Percentiles rank a stretch among this genome's conserved stretches.
These are phyloP conservation scores for Debaryomyces castellii DNA, from an alignment of 805 yeast genomes.

Conservation along the genomic window DNA sequence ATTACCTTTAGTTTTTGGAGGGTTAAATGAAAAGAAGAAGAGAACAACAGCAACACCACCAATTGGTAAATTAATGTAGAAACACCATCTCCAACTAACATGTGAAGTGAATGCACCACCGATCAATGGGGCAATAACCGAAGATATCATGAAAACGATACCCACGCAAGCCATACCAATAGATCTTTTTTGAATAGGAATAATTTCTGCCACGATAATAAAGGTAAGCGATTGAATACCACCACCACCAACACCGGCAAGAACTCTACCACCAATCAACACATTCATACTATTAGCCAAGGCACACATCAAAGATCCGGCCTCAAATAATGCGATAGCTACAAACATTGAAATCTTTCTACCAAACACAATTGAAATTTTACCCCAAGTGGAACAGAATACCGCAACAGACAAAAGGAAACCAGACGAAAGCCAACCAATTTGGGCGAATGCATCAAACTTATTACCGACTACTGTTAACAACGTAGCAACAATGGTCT, in stretches of 20 bases:
- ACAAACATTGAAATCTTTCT: slow-evolving; percentile 24
- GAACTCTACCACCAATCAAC: slow-evolving; percentile 41
- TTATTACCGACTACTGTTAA: slow-evolving; percentile 36
- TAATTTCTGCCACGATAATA: slow-evolving; percentile 30
- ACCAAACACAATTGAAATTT: slow-evolving; percentile 30
- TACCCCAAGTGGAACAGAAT: slow-evolving; percentile 37
- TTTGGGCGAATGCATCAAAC: slow-evolving; percentile 29
- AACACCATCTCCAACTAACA: slow-evolving; percentile 73
- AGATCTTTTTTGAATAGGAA: slow-evolving; percentile 34
- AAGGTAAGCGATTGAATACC: slow-evolving; percentile 30
- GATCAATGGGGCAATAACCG: slow-evolving; percentile 60
- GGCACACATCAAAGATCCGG: slow-evolving; percentile 40
- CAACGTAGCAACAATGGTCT: slow-evolving; percentile 37
- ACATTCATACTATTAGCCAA: slow-evolving; percentile 34
- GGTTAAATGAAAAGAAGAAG: slow-evolving; percentile 41
- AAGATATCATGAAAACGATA: slow-evolving; percentile 44
- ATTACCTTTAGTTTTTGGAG: slow-evolving; percentile 44
- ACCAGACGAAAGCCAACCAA: slow-evolving; percentile 41
- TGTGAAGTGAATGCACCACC: slow-evolving; percentile 40
- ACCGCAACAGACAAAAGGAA: slow-evolving; percentile 35
- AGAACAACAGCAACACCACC: slow-evolving; percentile 50
- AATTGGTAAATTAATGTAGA: slow-evolving; percentile 64
- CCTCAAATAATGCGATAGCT: slow-evolving; percentile 27
- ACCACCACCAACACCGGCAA: slow-evolving; percentile 40
- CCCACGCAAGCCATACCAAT: slow-evolving; percentile 34